Percentiles rank a stretch among this genome's conserved stretches.
Evolutionary conservation across 306 rosid genomes (phyloP).

Genomic region (Sophora flavescens): DNA sequence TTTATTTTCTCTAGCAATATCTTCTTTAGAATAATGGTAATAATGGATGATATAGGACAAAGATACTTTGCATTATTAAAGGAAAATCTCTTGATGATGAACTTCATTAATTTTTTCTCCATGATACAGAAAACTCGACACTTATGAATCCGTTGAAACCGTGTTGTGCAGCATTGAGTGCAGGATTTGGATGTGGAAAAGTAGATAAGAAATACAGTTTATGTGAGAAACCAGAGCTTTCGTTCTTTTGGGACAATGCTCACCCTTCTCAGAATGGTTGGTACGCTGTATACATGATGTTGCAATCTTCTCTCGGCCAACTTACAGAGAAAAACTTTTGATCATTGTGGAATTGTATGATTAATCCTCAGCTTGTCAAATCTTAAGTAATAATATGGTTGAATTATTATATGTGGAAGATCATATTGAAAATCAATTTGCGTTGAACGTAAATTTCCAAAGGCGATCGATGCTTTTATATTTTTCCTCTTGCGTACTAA

Average conservation of each 20-base stretch:
- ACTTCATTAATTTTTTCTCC: not conserved
- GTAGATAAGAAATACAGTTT: conserved; percentile 39
- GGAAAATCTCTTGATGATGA: not conserved
- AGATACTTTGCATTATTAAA: not conserved
- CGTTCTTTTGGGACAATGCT: conserved; percentile 55
- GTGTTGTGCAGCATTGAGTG: conserved; percentile 41
- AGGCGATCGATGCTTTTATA: too few species aligned
- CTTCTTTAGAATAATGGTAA: not conserved
- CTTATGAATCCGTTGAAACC: conserved; percentile 49
- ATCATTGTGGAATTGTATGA: not conserved
- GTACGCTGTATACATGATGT: not conserved
- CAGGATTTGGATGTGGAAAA: conserved; percentile 28
- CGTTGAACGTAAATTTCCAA: too few species aligned
- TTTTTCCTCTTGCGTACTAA: too few species aligned
- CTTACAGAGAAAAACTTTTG: not conserved
- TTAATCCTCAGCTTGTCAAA: too few species aligned
- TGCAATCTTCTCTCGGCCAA: conserved; percentile 6
- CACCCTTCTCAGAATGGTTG: conserved; percentile 55
- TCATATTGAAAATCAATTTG: too few species aligned
- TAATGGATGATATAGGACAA: not conserved
- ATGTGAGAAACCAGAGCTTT: conserved; percentile 43
- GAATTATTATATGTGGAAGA: too few species aligned
- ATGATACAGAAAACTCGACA: conserved; percentile 36
- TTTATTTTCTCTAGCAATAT: not conserved
- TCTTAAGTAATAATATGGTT: too few species aligned